phyloP scores from a whole-genome alignment of 257 asterid species.

The Paraleonurus japonicus region DNA sequence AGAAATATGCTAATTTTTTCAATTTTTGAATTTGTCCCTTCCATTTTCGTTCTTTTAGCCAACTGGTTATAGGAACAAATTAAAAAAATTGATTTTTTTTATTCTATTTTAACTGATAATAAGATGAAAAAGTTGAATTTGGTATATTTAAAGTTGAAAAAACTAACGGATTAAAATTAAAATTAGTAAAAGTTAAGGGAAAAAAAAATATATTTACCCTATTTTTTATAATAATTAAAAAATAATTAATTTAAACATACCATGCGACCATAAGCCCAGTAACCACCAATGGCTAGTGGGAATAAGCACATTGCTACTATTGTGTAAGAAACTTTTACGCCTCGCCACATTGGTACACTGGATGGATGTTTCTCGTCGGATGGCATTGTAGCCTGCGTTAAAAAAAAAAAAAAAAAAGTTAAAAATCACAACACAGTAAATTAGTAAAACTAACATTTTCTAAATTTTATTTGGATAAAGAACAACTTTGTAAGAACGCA shows the following conservation, averaged over 20 bases:
- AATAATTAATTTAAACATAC: slow-evolving; percentile 26
- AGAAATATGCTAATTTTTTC: too few species aligned
- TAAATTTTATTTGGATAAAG: neutral
- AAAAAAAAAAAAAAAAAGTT: neutral
- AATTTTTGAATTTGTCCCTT: too few species aligned
- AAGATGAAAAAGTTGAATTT: too few species aligned
- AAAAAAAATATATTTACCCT: too few species aligned
- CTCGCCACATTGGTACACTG: slow-evolving; percentile 89
- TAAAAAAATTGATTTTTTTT: too few species aligned
- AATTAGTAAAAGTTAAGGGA: too few species aligned
- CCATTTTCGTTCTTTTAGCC: too few species aligned
- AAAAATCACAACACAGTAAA: neutral
- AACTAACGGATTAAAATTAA: too few species aligned
- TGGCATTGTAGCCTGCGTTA: slow-evolving; percentile 85
- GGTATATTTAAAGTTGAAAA: too few species aligned
- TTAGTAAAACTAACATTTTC: neutral
- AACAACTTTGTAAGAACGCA: neutral
- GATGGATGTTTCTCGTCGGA: slow-evolving; percentile 93
- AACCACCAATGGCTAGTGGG: slow-evolving; percentile 78
- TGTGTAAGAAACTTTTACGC: slow-evolving; percentile 63
- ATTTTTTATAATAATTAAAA: too few species aligned
- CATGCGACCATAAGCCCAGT: slow-evolving; percentile 82
- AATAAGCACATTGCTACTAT: slow-evolving; percentile 73
- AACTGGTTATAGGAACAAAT: too few species aligned
- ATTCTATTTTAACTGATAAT: too few species aligned